Evolutionary conservation across 148 eudicot genomes (phyloP).

Genomic region (Chenopodium quinoa): DNA sequence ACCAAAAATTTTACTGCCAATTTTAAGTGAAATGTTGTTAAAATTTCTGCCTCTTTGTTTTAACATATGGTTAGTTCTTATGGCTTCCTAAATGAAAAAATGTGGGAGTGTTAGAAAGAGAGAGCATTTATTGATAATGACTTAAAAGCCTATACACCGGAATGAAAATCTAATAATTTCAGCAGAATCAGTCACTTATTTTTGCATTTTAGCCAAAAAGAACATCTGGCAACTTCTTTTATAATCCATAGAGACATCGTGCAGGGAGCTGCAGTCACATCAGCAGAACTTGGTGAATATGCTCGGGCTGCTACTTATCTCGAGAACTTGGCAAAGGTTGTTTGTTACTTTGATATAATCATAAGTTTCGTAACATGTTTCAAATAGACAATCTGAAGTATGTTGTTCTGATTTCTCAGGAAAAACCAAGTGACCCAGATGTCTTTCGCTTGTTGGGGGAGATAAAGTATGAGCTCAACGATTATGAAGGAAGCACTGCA

Average conservation of each 20-base stretch:
- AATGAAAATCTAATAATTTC: neutral
- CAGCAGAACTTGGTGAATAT: conserved; percentile 75
- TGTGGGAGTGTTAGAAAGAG: neutral
- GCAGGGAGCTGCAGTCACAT: conserved; percentile 87
- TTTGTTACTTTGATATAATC: conserved; percentile 7
- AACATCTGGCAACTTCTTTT: neutral
- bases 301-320: conserved; percentile 64
- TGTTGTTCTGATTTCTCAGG: conserved; percentile 42
- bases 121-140: neutral
- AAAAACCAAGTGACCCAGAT: conserved; percentile 76
- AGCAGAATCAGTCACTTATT: neutral
- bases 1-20: neutral
- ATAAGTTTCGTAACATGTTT: neutral
- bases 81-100: too few relatives aligned
- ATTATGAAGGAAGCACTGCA: conserved; percentile 76
- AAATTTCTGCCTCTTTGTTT: too few relatives aligned
- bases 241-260: conserved; percentile 21
- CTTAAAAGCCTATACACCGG: neutral
- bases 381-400: conserved; percentile 16
- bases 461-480: conserved; percentile 81
- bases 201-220: neutral
- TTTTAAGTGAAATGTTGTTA: neutral
- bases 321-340: conserved; percentile 80
- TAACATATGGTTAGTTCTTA: too few relatives aligned
- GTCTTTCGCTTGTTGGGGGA: conserved; percentile 89